These are phyloP conservation scores for Lanmaoa pseudosensibilis DNA, from an alignment of 768 basidiomycete species.

Conservation along the genomic window DNA sequence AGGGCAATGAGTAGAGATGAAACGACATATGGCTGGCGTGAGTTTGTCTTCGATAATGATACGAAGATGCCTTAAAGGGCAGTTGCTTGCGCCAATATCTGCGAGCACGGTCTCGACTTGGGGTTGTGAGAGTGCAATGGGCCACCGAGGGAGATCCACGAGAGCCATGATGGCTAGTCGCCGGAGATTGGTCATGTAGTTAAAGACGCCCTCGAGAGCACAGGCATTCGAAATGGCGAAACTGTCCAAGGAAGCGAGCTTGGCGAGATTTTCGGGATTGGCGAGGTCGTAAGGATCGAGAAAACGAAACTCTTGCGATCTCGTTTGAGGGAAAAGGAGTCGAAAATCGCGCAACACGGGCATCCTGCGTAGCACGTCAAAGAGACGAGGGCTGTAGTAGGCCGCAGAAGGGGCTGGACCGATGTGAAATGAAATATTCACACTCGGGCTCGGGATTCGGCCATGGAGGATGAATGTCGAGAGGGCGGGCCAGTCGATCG, in stretches of 20 bases:
- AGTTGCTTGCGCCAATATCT: constrained; percentile 34
- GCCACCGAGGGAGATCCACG: constrained; percentile 38
- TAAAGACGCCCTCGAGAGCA: constrained; percentile 29
- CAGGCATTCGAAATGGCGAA: constrained; percentile 39
- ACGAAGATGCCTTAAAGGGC: constrained; percentile 34
- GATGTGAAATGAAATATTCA: constrained; percentile 17
- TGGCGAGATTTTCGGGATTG: constrained; percentile 22
- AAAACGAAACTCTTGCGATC: constrained; percentile 26
- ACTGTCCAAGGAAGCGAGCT: constrained; percentile 35
- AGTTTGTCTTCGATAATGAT: constrained; percentile 39
- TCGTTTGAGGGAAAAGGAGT: constrained; percentile 32
- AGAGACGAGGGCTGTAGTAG: constrained; percentile 17
- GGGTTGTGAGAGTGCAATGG: constrained; percentile 35
- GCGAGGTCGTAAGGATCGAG: constrained; percentile 25
- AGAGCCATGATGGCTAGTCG: constrained; percentile 34
- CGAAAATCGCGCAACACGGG: constrained; percentile 32
- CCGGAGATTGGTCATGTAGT: constrained; percentile 29
- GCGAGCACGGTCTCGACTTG: constrained; percentile 32
- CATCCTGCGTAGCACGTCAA: constrained; percentile 33
- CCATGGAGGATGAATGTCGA: constrained; percentile 34
- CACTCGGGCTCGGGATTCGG: constrained; percentile 20
- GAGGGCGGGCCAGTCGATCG: constrained; percentile 33
- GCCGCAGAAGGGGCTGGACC: neutral
- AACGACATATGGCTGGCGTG: constrained; percentile 30
- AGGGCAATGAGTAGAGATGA: constrained; percentile 32